Base-by-base conservation (phyloP, 2,329 filamentous ascomycete species). In the Atkinsonella hypoxylon region DNA sequence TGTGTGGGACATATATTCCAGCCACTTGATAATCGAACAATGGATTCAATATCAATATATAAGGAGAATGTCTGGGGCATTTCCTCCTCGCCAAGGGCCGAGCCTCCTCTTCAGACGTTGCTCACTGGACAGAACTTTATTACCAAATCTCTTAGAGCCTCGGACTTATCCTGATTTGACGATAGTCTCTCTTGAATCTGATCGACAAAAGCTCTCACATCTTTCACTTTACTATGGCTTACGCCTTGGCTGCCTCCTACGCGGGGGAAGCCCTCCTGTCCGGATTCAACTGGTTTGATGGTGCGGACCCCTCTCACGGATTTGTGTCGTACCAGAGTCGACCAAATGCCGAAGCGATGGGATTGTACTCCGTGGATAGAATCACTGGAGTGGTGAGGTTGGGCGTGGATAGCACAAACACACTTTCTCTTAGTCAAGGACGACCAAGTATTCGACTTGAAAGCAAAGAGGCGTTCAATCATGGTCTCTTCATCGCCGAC, bases 401-500 rank as follows among this genome's bases (percentile, higher is more conserved):
- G 5, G 68, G 70, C 8, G 72, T 76, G 17, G 73, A 77, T 54
- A 62, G 63, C 45, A 63, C 58, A 36, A 69, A 69, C 47, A 62
- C 50, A 2, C 72, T 71, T 54, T 56, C 56, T 2, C 54, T 63
- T 2, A 58, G 65, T 47, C 58, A 63, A 50, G 76, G 75, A n/a
- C 65, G 76, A 17, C 71, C 73, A 10, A 87, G 82, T 55, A 76
- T 89, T 39, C 77, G 85, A 15, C 65, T 89, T 12, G 78, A 80
- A 42, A 86, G 82, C 65, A 82, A 78, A 49, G 72, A 77, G 47
- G 65, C 71, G 4, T 89, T 81, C 63, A 78, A 73, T 31, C 73
- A 82, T 56, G 85, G 83, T 1, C 74, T 89, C 10, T 80, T 89
- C 57, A 81, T 89, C 47, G 72, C 84, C 20, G 85, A 89, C 62